Evolutionary conservation across 306 rosid species (phyloP).

Genomic region (cucumber (Cucumis sativus)): Cucumber_9930_V3 NC_026657.2:468001-468500

Average conservation of each 20-base stretch:
- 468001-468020: background rate
- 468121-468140: background rate
- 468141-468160: background rate
- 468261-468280: background rate
- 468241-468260: background rate
- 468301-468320: background rate
- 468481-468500: background rate
- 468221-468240: background rate
- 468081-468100: background rate
- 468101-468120: background rate
- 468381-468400: conserved; percentile 50
- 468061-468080: background rate
- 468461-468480: conserved; percentile 8
- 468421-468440: conserved; percentile 44
- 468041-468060: background rate
- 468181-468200: background rate
- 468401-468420: conserved; percentile 66
- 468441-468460: conserved; percentile 68
- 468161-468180: background rate
- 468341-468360: background rate
- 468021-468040: background rate
- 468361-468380: conserved; percentile 8
- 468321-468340: background rate
- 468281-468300: background rate
- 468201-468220: background rate